Conservation (phyloP, 805 yeast genomes). For the Kodamaea kaohsiungensis region DNA sequence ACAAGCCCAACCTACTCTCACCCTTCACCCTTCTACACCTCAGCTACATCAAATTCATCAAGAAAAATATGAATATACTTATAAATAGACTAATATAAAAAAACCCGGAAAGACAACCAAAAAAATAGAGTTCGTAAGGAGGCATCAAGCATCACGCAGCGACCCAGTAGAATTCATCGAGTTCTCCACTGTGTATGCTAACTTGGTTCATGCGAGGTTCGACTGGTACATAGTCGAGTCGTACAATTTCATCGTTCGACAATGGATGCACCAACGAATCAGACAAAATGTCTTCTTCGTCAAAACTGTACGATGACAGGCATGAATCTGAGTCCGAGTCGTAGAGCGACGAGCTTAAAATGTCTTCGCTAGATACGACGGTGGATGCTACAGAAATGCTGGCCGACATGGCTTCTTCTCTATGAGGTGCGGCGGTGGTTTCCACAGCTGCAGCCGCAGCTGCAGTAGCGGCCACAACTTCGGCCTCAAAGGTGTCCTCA, state of each 20-base stretch:
- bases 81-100: background rate
- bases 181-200: conserved; percentile 11
- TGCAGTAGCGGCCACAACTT: conserved; percentile 13
- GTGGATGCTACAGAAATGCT: conserved; percentile 6
- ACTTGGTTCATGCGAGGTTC: conserved; percentile 6
- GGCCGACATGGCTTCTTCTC: background rate
- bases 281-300: conserved; percentile 18
- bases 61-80: background rate
- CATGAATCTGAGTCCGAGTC: conserved; percentile 15
- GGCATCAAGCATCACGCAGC: conserved; percentile 10
- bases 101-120: background rate
- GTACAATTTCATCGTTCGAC: conserved; percentile 21
- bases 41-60: background rate
- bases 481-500: conserved; percentile 3
- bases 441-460: background rate
- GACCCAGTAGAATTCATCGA: conserved; percentile 24
- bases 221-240: conserved; percentile 9
- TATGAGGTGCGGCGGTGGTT: background rate
- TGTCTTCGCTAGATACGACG: conserved; percentile 19
- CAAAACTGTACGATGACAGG: conserved; percentile 16
- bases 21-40: background rate
- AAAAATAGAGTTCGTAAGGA: background rate
- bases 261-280: conserved; percentile 19
- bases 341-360: conserved; percentile 21
- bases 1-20: no score